Evolutionary conservation across 192 early-diverging fungal species (phyloP).

Genomic region (Rhizophagus sp.): DNA sequence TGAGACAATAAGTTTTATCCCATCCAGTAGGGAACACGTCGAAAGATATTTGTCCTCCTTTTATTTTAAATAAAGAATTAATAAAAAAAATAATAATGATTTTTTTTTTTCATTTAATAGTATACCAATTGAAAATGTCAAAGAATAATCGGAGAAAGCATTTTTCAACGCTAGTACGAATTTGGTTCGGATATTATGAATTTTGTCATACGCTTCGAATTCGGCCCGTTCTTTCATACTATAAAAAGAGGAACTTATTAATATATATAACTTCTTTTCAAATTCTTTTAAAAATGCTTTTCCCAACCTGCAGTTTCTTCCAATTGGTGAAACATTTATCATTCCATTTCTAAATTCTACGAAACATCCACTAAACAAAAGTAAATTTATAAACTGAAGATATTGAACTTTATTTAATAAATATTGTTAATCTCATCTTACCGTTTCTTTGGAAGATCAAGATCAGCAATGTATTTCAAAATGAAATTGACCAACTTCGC

Average conservation of each 20-base stretch:
- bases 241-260: not conserved
- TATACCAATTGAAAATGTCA: constrained; percentile 93
- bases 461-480: constrained; percentile 91
- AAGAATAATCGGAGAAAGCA: constrained; percentile 80
- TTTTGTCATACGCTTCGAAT: constrained; percentile 89
- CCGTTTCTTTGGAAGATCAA: constrained; percentile 94
- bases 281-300: not conserved
- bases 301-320: constrained; percentile 85
- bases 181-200: constrained; percentile 79
- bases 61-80: not conserved
- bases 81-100: not conserved
- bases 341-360: constrained; percentile 99
- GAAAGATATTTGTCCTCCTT: constrained; percentile 96
- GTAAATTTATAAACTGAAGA: not conserved
- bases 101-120: not conserved
- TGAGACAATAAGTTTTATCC: constrained; percentile 99
- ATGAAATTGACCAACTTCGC: constrained; percentile 90
- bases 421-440: constrained; percentile 32
- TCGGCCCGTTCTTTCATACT: constrained; percentile 85
- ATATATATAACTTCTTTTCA: constrained; percentile 20
- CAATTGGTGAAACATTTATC: constrained; percentile 98
- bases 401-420: not conserved
- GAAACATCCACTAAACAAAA: constrained; percentile 79
- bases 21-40: constrained; percentile 98
- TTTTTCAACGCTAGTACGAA: constrained; percentile 82